Conservation (phyloP, 352 stramenopile genomes). For the Phytophthora chlamydospora region DNA sequence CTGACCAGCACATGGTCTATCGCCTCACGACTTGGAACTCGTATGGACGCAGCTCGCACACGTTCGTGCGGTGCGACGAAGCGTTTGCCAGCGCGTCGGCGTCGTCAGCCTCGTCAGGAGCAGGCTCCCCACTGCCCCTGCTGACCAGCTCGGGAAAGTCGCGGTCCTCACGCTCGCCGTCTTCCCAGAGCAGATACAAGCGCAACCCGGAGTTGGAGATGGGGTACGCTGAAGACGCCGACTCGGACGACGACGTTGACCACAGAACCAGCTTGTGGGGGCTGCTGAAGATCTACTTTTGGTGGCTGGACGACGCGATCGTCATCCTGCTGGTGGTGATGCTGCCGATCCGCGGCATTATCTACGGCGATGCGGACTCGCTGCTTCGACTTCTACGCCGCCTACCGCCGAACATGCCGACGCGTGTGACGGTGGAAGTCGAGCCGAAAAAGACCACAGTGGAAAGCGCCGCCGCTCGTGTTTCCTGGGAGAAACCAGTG, state of each 20-base stretch:
- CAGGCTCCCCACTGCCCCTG: conserved; percentile 10
- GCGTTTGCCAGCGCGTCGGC: conserved; percentile 13
- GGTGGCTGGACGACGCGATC: conserved; percentile 88
- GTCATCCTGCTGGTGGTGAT: conserved; percentile 75
- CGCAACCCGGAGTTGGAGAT: conserved; percentile 5
- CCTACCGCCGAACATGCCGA: conserved; percentile 83
- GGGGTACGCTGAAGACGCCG: conserved; percentile 12
- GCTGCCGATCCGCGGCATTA: conserved; percentile 79
- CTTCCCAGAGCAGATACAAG: conserved; percentile 29
- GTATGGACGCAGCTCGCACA: conserved; percentile 71
- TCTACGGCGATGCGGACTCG: conserved; percentile 84
- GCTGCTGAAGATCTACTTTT: conserved; percentile 74
- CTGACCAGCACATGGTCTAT: conserved; percentile 67
- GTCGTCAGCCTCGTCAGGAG: conserved; percentile 13
- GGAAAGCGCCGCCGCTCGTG: conserved; percentile 55
- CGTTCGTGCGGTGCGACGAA: conserved; percentile 62
- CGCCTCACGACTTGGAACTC: conserved; percentile 85
- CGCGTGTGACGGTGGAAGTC: conserved; percentile 72
- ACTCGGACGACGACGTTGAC: conserved; percentile 19
- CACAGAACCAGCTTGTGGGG: conserved; percentile 39
- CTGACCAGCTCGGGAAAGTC: conserved; percentile 27
- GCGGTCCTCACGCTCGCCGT: conserved; percentile 31
- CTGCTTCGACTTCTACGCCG: conserved; percentile 68
- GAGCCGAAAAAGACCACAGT: conserved; percentile 65
- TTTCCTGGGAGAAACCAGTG: conserved; percentile 82